phyloP scores from a whole-genome alignment of 768 basidiomycete species.

The Trametes elegans region DNA sequence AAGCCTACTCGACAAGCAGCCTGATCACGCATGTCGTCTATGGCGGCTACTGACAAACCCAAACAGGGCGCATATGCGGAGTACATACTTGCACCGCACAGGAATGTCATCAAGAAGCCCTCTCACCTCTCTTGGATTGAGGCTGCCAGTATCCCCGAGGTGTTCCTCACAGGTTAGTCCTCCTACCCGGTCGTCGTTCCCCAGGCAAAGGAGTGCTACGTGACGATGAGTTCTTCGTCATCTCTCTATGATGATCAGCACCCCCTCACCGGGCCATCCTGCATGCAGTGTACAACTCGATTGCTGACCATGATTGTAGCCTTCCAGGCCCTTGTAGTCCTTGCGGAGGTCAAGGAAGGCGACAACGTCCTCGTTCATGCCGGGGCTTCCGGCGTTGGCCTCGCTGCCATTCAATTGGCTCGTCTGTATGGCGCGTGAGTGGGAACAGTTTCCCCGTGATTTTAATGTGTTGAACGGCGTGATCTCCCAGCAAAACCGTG shows the following conservation, averaged over 20 bases:
- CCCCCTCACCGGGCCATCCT: too few relatives aligned
- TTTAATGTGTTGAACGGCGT: slow-evolving; percentile 6
- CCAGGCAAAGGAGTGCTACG: too few relatives aligned
- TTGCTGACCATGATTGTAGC: slow-evolving; percentile 34
- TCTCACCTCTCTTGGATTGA: slow-evolving; percentile 73
- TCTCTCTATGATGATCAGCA: too few relatives aligned
- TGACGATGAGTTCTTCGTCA: too few relatives aligned
- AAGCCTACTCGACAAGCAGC: slow-evolving; percentile 26
- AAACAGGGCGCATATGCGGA: slow-evolving; percentile 90
- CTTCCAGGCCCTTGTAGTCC: slow-evolving; percentile 62
- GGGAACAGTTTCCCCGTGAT: slow-evolving; percentile 3
- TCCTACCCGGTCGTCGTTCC: not conserved
- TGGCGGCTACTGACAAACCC: too few relatives aligned
- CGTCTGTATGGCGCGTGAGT: slow-evolving; percentile 71
- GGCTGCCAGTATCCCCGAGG: slow-evolving; percentile 87
- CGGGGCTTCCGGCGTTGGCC: slow-evolving; percentile 86
- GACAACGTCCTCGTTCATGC: slow-evolving; percentile 87
- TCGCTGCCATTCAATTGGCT: slow-evolving; percentile 87
- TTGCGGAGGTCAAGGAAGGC: slow-evolving; percentile 64
- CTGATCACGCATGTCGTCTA: not conserved
- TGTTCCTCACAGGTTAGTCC: slow-evolving; percentile 74
- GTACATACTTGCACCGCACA: slow-evolving; percentile 66
- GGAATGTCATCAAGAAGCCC: slow-evolving; percentile 75
- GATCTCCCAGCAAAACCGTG: slow-evolving; percentile 52
- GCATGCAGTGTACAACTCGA: too few relatives aligned